Conservation (phyloP, 495 filamentous ascomycete species). For the Aspergillus haitiensis region DNA sequence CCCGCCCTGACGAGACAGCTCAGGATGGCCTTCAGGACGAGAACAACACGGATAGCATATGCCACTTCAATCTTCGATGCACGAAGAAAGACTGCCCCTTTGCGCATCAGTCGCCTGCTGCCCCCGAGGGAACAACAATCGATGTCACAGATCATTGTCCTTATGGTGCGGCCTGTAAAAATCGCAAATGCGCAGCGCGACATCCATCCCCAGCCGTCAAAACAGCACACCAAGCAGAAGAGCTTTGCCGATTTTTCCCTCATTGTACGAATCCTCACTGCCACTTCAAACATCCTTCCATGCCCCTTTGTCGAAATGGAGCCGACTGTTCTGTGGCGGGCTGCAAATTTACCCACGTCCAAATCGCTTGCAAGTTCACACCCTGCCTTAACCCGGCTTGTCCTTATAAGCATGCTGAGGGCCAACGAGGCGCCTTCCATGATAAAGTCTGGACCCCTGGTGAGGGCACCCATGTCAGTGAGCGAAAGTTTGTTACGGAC, state of each 20-base stretch:
- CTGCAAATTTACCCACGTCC: constrained; percentile 87
- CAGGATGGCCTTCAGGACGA: constrained; percentile 51
- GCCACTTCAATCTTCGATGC: constrained; percentile 86
- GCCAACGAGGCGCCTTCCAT: constrained; percentile 73
- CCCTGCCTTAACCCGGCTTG: constrained; percentile 86
- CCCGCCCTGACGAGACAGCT: constrained; percentile 23
- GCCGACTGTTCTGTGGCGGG: constrained; percentile 79
- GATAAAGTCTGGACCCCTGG: constrained; percentile 90
- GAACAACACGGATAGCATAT: constrained; percentile 54
- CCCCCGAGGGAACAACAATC: constrained; percentile 74
- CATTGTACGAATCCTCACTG: constrained; percentile 88
- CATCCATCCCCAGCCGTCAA: constrained; percentile 90
- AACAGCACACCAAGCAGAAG: constrained; percentile 71
- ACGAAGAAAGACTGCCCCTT: constrained; percentile 86
- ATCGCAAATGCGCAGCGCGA: constrained; percentile 84
- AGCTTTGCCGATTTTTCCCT: constrained; percentile 91
- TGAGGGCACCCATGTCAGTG: constrained; percentile 66
- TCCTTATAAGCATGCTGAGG: constrained; percentile 87
- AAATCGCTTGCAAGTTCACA: constrained; percentile 83
- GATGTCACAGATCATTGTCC: constrained; percentile 79
- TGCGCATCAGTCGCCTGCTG: constrained; percentile 91
- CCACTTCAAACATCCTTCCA: constrained; percentile 78
- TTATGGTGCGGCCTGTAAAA: constrained; percentile 90
- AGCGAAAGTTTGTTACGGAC: constrained; percentile 86
- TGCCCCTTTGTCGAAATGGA: constrained; percentile 87